These are phyloP conservation scores for Aquilaria sinensis DNA, from an alignment of 345 rosid species.

Conservation along the genomic window DNA sequence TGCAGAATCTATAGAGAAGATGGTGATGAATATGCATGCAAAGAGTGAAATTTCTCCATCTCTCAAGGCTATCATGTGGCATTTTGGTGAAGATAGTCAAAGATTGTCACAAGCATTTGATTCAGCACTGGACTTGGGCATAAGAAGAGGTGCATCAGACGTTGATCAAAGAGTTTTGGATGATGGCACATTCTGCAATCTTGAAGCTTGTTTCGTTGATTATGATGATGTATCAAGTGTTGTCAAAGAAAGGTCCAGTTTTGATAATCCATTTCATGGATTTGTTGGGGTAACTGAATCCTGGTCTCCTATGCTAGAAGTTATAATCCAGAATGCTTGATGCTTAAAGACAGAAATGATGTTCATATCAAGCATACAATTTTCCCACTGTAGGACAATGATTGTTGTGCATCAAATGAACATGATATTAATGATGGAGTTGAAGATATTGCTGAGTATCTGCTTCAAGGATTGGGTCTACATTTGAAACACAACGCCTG, in stretches of 20 bases:
- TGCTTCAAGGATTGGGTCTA: conserved; percentile 27
- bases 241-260: conserved; percentile 7
- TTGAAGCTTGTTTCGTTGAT: conserved; percentile 6
- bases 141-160: background rate
- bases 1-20: conserved; percentile 26
- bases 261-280: conserved; percentile 8
- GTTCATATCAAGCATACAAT: conserved; percentile 1
- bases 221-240: conserved; percentile 5
- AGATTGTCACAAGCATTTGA: conserved; percentile 16
- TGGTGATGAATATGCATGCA: conserved; percentile 20
- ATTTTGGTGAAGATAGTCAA: conserved; percentile 24
- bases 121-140: background rate
- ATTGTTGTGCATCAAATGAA: conserved; percentile 6
- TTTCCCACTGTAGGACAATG: conserved; percentile 25
- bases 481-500: conserved; percentile 31
- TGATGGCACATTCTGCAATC: background rate
- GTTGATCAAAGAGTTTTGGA: conserved; percentile 6
- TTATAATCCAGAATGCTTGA: background rate
- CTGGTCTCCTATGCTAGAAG: background rate
- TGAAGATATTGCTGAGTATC: conserved; percentile 16
- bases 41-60: conserved; percentile 31
- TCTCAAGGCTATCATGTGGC: conserved; percentile 13
- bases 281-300: background rate
- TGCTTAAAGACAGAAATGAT: conserved; percentile 3
- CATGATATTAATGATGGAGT: conserved; percentile 17